phyloP scores from a whole-genome alignment of 106 monocot genomes.

The Agapanthus africanus region DNA sequence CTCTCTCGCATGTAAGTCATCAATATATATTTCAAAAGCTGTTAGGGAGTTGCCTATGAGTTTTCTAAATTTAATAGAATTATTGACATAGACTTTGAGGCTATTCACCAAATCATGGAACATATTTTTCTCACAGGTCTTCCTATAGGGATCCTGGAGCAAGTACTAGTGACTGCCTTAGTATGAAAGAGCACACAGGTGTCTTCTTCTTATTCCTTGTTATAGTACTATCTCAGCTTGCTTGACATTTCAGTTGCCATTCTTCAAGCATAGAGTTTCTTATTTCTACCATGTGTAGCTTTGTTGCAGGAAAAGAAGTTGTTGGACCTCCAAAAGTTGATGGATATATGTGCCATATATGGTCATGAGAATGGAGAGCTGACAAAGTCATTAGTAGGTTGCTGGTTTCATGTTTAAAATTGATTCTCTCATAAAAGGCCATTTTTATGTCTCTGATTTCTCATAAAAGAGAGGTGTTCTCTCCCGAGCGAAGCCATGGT shows the following conservation, averaged over 20 bases:
- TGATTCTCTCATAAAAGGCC: no score
- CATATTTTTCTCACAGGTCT: conserved; percentile 25
- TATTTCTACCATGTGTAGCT: conserved; percentile 34
- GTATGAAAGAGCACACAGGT: conserved; percentile 56
- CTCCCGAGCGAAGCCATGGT: not conserved
- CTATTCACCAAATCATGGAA: not conserved
- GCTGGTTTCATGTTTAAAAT: not conserved
- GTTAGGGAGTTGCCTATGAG: no score
- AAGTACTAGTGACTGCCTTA: conserved; percentile 33
- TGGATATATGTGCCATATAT: conserved; percentile 84
- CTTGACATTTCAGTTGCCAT: not conserved
- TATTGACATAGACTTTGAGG: not conserved
- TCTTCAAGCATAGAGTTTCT: conserved; percentile 4
- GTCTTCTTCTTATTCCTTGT: not conserved
- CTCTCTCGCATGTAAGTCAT: conserved; percentile 49
- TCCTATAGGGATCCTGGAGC: conserved; percentile 52
- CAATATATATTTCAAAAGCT: not conserved
- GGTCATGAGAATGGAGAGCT: conserved; percentile 55
- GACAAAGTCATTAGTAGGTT: conserved; percentile 37
- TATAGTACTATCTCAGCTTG: not conserved
- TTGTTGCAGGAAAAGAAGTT: conserved; percentile 61
- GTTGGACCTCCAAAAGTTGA: conserved; percentile 48
- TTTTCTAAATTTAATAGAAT: not conserved
- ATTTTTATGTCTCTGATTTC: not conserved
- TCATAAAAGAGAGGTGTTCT: not conserved